These are phyloP conservation scores for Nemophila menziesii DNA, from an alignment of 257 asterid genomes.

Conservation along the genomic window DNA sequence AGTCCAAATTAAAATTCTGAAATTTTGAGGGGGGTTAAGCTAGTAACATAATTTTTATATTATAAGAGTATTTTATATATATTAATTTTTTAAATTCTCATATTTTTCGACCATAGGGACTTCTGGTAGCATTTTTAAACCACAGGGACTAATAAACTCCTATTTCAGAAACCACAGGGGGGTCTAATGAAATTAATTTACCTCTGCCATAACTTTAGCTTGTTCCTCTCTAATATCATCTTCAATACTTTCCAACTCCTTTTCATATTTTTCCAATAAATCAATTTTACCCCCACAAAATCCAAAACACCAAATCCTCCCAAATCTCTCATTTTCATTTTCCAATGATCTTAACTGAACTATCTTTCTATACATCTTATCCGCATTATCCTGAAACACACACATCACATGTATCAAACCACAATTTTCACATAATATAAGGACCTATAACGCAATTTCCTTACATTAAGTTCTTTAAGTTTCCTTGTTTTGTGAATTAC, in stretches of 20 bases:
- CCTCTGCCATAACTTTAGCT: conserved; percentile 51
- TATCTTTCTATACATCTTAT: conserved; percentile 42
- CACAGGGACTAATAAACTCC: too few species aligned
- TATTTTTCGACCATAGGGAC: too few species aligned
- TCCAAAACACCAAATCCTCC: conserved; percentile 55
- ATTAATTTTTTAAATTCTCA: too few species aligned
- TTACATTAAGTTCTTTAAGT: conserved; percentile 69
- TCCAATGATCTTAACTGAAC: conserved; percentile 35
- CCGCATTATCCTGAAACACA: conserved; percentile 50
- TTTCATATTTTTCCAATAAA: conserved; percentile 48
- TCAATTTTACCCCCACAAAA: conserved; percentile 45
- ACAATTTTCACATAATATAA: conserved; percentile 7
- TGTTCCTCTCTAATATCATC: conserved; percentile 55
- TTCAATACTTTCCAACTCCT: conserved; percentile 63
- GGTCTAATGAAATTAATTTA: too few species aligned
- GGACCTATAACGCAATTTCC: too few species aligned
- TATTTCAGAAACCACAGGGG: too few species aligned
- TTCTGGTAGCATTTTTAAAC: too few species aligned
- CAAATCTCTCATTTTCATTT: conserved; percentile 25
- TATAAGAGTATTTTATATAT: too few species aligned
- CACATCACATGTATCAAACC: conserved; percentile 14
- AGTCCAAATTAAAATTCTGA: too few species aligned
- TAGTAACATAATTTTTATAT: too few species aligned
- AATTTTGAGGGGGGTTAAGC: too few species aligned
- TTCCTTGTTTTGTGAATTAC: conserved; percentile 65